Evolutionary conservation across 2,329 filamentous ascomycete genomes (phyloP).

Genomic region (Alternaria triticina): DNA sequence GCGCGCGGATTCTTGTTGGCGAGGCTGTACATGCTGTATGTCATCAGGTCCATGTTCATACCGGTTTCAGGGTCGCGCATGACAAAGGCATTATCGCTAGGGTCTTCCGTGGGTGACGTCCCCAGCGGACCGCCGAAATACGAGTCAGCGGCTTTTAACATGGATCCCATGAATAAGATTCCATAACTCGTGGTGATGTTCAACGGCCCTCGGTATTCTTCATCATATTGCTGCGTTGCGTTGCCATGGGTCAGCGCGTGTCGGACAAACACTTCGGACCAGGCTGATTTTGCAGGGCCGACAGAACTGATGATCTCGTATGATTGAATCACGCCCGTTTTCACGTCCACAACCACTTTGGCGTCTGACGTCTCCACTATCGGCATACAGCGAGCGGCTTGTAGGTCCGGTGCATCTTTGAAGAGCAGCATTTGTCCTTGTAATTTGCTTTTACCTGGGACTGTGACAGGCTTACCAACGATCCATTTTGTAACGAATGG

Average conservation of each 20-base stretch:
- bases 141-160: constrained; percentile 15
- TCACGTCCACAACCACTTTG: constrained; percentile 10
- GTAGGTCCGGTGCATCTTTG: constrained; percentile 10
- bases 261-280: constrained; percentile 2
- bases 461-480: background rate
- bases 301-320: constrained; percentile 5
- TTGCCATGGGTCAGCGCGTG: constrained; percentile 1
- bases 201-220: constrained; percentile 1
- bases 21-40: constrained; percentile 36
- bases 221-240: background rate
- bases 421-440: constrained; percentile 1
- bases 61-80: constrained; percentile 29
- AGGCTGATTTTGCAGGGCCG: background rate
- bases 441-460: too few relatives aligned
- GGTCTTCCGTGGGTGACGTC: too few relatives aligned
- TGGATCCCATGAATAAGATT: constrained; percentile 15
- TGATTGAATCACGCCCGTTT: constrained; percentile 6
- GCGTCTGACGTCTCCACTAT: constrained; percentile 21
- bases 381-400: constrained; percentile 21
- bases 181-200: constrained; percentile 18
- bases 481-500: constrained; percentile 18
- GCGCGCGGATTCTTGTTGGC: constrained; percentile 23
- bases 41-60: constrained; percentile 42
- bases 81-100: constrained; percentile 22
- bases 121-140: background rate